These are phyloP conservation scores for Phytophthora kernoviae DNA, from an alignment of 352 stramenopile genomes.

Conservation along the genomic window DNA sequence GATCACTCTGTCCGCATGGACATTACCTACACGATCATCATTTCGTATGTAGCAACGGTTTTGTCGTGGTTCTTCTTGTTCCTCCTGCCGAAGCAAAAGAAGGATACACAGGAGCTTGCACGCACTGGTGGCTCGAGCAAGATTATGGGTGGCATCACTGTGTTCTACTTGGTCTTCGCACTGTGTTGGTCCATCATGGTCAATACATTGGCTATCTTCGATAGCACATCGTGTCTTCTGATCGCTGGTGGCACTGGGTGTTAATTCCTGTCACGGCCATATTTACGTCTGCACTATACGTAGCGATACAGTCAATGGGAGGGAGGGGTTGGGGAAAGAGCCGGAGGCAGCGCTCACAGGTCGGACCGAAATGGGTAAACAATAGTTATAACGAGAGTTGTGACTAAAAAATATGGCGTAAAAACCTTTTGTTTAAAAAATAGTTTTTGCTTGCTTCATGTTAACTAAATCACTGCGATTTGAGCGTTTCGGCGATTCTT, in stretches of 20 bases:
- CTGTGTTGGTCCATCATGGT: constrained; percentile 34
- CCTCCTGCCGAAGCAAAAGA: constrained; percentile 37
- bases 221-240: constrained; percentile 36
- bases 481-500: too few relatives aligned
- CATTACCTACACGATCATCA: constrained; percentile 39
- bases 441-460: too few relatives aligned
- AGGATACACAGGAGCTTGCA: constrained; percentile 30
- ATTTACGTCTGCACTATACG: too few relatives aligned
- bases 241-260: constrained; percentile 40
- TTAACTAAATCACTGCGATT: too few relatives aligned
- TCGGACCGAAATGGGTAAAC: too few relatives aligned
- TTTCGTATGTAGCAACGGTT: constrained; percentile 37
- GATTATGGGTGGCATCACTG: constrained; percentile 30
- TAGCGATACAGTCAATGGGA: too few relatives aligned
- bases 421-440: too few relatives aligned
- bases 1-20: constrained; percentile 32
- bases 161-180: constrained; percentile 31
- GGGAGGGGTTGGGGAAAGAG: too few relatives aligned
- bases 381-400: too few relatives aligned
- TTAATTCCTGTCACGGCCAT: too few relatives aligned
- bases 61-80: constrained; percentile 30
- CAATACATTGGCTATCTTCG: constrained; percentile 33
- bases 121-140: constrained; percentile 29
- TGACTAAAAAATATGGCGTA: too few relatives aligned
- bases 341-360: too few relatives aligned